A percentile compares a stretch with the other conserved stretches of the same genome.
phyloP scores from a whole-genome alignment of 768 basidiomycete species.

The Chalciporus chontae region DNA sequence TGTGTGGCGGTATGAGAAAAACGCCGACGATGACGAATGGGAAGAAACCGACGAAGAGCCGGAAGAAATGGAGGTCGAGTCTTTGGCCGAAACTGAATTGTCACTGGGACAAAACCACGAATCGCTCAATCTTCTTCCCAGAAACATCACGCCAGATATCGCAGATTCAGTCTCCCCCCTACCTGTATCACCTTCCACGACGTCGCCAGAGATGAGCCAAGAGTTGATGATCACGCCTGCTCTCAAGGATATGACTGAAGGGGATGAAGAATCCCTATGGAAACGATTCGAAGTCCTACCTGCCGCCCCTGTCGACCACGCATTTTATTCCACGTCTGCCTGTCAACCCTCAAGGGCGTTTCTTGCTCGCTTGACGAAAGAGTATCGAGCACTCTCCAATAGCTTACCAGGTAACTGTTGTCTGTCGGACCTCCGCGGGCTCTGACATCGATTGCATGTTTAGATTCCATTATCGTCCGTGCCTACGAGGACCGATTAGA shows the following conservation, averaged over 20 bases:
- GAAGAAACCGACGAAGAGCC: constrained; percentile 33
- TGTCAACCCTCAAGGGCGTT: constrained; percentile 71
- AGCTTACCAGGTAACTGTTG: constrained; percentile 72
- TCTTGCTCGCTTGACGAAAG: constrained; percentile 70
- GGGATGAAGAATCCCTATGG: constrained; percentile 52
- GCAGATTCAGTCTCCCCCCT: constrained; percentile 23
- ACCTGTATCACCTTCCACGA: constrained; percentile 24
- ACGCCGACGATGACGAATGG: constrained; percentile 38
- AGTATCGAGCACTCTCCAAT: constrained; percentile 74
- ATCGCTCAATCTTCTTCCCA: constrained; percentile 12
- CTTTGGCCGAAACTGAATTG: constrained; percentile 26
- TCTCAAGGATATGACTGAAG: constrained; percentile 25
- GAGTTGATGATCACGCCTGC: constrained; percentile 26
- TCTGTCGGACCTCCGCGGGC: neutral
- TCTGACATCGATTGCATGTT: constrained; percentile 6
- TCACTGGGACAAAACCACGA: constrained; percentile 17
- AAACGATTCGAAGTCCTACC: constrained; percentile 79
- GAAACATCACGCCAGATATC: constrained; percentile 17
- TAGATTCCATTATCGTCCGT: constrained; percentile 85
- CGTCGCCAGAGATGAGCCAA: constrained; percentile 32
- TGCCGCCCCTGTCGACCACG: constrained; percentile 77
- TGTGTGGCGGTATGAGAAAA: constrained; percentile 30
- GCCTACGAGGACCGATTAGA: constrained; percentile 89
- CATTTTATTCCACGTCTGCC: constrained; percentile 61
- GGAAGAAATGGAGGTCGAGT: constrained; percentile 38